Evolutionary conservation across 352 stramenopile genomes (phyloP).

Genomic region (Globisporangium nunn): DNA sequence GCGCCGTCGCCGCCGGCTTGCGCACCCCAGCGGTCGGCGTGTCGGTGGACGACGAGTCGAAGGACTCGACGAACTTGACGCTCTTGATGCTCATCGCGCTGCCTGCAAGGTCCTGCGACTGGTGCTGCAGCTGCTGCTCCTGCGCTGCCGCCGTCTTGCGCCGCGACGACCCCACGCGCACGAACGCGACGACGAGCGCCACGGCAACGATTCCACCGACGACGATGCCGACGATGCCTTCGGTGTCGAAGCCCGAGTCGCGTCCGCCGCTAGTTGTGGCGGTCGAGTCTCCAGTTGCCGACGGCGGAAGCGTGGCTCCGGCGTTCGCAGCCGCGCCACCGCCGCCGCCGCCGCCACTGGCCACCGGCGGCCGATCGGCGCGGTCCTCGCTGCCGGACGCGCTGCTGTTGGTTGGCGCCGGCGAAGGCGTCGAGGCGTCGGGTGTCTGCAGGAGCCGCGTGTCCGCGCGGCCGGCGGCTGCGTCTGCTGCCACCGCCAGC

Average conservation of each 20-base stretch:
- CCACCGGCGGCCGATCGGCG: background rate
- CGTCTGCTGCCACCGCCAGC: too few relatives aligned
- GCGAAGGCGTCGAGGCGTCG: background rate
- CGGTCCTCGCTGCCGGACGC: background rate
- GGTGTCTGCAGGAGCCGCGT: background rate
- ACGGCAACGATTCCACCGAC: slow-evolving; percentile 1
- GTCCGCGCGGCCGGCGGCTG: background rate
- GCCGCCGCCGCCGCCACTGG: background rate
- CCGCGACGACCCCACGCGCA: slow-evolving; percentile 5
- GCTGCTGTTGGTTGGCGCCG: background rate
- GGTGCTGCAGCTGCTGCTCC: background rate
- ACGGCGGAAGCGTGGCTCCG: background rate
- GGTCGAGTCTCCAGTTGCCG: background rate
- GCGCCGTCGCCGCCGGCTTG: background rate
- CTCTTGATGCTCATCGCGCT: slow-evolving; percentile 11
- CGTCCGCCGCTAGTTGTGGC: background rate
- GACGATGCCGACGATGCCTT: slow-evolving; percentile 9
- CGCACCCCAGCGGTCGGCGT: slow-evolving; percentile 2
- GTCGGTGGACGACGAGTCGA: slow-evolving; percentile 4
- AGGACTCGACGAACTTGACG: slow-evolving; percentile 13
- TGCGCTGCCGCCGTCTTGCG: background rate
- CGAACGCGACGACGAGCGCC: slow-evolving; percentile 9
- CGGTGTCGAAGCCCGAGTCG: background rate
- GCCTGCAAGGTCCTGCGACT: slow-evolving; percentile 3
- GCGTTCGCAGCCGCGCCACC: too few relatives aligned